Evolutionary conservation across 129 eudicot species (phyloP), one percentile per base, ranked within the genome.

Genomic region (Tagetes erecta): DNA sequence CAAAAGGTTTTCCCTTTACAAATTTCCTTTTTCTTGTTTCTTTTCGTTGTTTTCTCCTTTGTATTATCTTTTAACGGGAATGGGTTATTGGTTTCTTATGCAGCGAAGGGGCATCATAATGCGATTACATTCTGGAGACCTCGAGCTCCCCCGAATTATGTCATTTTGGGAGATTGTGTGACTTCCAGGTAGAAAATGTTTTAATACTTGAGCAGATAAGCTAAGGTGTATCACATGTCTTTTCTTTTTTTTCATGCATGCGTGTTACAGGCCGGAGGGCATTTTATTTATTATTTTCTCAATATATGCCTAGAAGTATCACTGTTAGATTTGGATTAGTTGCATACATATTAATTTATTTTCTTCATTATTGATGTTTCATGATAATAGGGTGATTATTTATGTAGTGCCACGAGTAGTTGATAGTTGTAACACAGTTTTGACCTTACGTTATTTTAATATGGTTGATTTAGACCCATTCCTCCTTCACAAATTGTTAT

Each of bases 91-190:
- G 12, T 45, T 64, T 44, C 11, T 50, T 71, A 65, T 71, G 66
- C 90, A 91, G 97, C 80, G 37, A 88, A 86, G 62, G 91, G 89
- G 11, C 75, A 72, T 46, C 82, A 72, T 66, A 82, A 84, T 79
- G 88, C 87, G 68, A 82, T 90, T 66, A 94, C 99, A 60, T 91
- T 94, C 82, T 94, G 99, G 99, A 90, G 99, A 80, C 99, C 99
- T 72, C 87, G 93, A 44, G 91, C 99, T 58, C 93, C 96, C 57
- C 82, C 93, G 38, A 94, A 94, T 76, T 94, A 94, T 86, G 99
- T 91, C 76, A 79, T 85, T 53, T 74, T 94, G 72, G 99, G 99
- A 46, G 99, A 94, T 87, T 94, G 97, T 80, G 97, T 94, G 20
- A 94, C 99, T 73, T 94, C 99, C 78, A 85, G 99, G 99, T 94